A percentile compares a stretch with the other conserved stretches of the same genome.
Conservation (phyloP, 2,329 filamentous ascomycete genomes). For the Talaromyces funiculosus region DNA sequence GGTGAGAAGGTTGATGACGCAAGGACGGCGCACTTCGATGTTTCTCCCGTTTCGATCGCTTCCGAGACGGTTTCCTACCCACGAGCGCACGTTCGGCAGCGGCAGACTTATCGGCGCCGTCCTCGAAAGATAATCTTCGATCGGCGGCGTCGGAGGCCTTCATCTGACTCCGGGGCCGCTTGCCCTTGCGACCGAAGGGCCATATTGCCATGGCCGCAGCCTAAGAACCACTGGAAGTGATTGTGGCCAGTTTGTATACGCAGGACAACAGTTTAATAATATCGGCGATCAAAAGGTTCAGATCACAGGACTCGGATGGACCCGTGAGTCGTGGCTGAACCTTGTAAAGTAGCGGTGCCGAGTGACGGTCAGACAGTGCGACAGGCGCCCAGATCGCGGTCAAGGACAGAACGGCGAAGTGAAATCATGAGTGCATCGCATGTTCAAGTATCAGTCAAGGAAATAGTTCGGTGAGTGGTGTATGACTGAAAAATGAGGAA, state of each 20-base stretch:
- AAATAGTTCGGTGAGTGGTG: slow-evolving; percentile 4
- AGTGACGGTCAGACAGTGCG: slow-evolving; percentile 8
- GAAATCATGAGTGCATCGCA: slow-evolving; percentile 8
- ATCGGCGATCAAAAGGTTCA: background rate
- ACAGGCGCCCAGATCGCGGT: slow-evolving; percentile 7
- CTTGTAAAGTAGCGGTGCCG: background rate
- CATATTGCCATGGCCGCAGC: slow-evolving; percentile 63
- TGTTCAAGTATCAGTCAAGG: background rate
- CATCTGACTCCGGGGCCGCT: slow-evolving; percentile 57
- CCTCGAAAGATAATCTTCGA: background rate
- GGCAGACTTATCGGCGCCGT: background rate
- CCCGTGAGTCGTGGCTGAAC: background rate
- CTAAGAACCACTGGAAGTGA: background rate
- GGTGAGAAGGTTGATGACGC: background rate
- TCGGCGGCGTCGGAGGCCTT: slow-evolving; percentile 42
- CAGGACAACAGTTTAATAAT: background rate
- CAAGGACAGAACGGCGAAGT: slow-evolving; percentile 5
- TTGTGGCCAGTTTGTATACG: background rate
- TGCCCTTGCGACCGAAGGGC: slow-evolving; percentile 72
- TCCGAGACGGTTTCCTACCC: slow-evolving; percentile 29
- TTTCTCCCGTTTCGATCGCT: slow-evolving; percentile 30
- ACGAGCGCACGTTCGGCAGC: slow-evolving; percentile 17
- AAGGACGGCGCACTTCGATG: slow-evolving; percentile 15
- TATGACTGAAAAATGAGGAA: background rate
- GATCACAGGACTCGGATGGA: background rate